phyloP scores from a whole-genome alignment of 768 basidiomycete species.

The Mycena rosella region DNA sequence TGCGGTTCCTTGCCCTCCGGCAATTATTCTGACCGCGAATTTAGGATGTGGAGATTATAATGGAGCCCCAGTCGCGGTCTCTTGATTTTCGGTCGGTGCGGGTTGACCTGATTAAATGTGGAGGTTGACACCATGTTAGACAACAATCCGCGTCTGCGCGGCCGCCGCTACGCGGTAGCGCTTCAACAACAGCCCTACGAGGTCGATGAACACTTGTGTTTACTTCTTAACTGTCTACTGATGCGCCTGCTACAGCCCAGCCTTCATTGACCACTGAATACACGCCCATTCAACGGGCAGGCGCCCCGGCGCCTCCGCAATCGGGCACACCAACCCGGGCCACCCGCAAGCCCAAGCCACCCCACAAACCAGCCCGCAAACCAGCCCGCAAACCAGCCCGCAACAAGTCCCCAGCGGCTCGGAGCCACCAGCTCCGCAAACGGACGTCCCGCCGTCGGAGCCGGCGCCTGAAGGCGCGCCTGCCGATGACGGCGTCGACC shows the following conservation, averaged over 20 bases:
- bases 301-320: conserved; percentile 43
- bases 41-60: conserved; percentile 92
- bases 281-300: conserved; percentile 76
- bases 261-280: conserved; percentile 86
- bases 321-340: conserved; percentile 23
- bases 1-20: conserved; percentile 8
- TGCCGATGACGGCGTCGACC: conserved; percentile 69
- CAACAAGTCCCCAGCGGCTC: conserved; percentile 16
- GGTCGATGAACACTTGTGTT: conserved; percentile 39
- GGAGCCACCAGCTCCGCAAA: conserved; percentile 30
- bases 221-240: not conserved
- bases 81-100: conserved; percentile 80
- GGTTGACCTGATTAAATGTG: not conserved
- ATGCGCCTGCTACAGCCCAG: conserved; percentile 49
- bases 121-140: conserved; percentile 40
- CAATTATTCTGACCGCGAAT: conserved; percentile 12
- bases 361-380: conserved; percentile 19
- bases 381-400: conserved; percentile 14
- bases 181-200: conserved; percentile 47
- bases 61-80: conserved; percentile 81
- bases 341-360: conserved; percentile 32
- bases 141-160: conserved; percentile 53
- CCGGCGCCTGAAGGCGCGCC: conserved; percentile 21
- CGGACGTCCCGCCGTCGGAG: conserved; percentile 26
- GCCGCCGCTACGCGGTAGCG: conserved; percentile 47